phyloP scores from a whole-genome alignment of 148 eudicot genomes.

The Heliamphora exappendiculata region DNA sequence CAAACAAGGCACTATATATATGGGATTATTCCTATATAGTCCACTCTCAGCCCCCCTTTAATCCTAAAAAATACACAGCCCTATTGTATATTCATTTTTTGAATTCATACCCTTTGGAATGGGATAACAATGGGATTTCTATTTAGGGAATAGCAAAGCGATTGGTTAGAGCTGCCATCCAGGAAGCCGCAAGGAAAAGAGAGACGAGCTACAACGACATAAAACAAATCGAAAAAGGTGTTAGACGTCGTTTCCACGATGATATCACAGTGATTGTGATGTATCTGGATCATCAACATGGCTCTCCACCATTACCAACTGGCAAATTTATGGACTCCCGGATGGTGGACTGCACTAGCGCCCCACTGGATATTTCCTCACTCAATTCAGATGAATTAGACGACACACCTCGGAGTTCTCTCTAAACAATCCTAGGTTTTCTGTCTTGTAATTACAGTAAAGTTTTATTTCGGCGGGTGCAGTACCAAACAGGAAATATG shows the following conservation, averaged over 20 bases:
- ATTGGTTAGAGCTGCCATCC: constrained; percentile 26
- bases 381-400: constrained; percentile 20
- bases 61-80: too few species aligned
- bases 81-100: too few species aligned
- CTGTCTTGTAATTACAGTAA: background rate
- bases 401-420: background rate
- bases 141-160: constrained; percentile 32
- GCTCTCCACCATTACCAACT: constrained; percentile 11
- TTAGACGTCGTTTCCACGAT: constrained; percentile 30
- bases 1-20: too few species aligned
- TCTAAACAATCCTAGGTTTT: background rate
- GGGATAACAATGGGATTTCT: too few species aligned
- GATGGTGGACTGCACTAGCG: constrained; percentile 17
- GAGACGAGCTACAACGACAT: constrained; percentile 28
- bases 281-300: constrained; percentile 22
- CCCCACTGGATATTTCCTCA: constrained; percentile 25
- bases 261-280: constrained; percentile 30
- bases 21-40: too few species aligned
- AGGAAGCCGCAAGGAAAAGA: constrained; percentile 27
- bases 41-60: too few species aligned
- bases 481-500: background rate
- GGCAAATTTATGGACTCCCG: constrained; percentile 1
- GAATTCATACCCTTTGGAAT: too few species aligned
- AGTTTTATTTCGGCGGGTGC: background rate
- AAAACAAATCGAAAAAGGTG: constrained; percentile 21